Percentiles rank a stretch among this genome's conserved stretches.
Conservation (phyloP, 1,284 basidiomycete species). For the Athelia sp. region DNA sequence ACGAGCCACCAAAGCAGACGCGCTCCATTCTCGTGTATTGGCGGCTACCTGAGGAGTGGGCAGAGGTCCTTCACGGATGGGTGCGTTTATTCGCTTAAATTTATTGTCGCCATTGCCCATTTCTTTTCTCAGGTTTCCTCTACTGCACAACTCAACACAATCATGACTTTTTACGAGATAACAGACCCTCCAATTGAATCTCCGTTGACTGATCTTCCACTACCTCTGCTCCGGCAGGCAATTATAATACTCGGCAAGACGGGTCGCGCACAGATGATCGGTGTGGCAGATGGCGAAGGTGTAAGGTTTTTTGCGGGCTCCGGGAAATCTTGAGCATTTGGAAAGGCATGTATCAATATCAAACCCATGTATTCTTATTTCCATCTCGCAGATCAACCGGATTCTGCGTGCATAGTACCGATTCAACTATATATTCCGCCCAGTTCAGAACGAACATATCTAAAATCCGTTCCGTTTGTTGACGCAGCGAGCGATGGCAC, state of each 20-base stretch:
- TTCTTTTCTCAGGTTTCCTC: constrained; percentile 45
- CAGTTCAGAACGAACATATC: too few relatives aligned
- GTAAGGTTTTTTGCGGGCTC: constrained; percentile 57
- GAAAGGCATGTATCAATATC: too few relatives aligned
- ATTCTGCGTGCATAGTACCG: too few relatives aligned
- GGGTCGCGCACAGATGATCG: constrained; percentile 67
- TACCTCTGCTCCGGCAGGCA: constrained; percentile 59
- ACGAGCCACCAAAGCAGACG: constrained; percentile 70
- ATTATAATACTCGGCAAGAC: constrained; percentile 59
- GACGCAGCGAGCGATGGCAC: too few relatives aligned
- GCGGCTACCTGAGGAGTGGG: constrained; percentile 78
- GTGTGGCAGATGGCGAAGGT: constrained; percentile 71
- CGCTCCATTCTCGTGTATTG: constrained; percentile 64
- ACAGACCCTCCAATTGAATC: constrained; percentile 67
- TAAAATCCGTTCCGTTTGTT: too few relatives aligned
- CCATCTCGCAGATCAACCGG: too few relatives aligned
- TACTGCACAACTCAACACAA: constrained; percentile 74
- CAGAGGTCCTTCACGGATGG: constrained; percentile 73
- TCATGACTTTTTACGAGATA: constrained; percentile 80
- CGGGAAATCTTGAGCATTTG: constrained; percentile 17
- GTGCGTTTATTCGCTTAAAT: constrained; percentile 30
- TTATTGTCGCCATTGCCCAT: constrained; percentile 11
- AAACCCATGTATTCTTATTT: too few relatives aligned
- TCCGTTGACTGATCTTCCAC: constrained; percentile 58
- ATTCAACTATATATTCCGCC: too few relatives aligned